Evolutionary conservation across 352 stramenopile species (phyloP).

Genomic region (Aphanomyces euteiches): DNA sequence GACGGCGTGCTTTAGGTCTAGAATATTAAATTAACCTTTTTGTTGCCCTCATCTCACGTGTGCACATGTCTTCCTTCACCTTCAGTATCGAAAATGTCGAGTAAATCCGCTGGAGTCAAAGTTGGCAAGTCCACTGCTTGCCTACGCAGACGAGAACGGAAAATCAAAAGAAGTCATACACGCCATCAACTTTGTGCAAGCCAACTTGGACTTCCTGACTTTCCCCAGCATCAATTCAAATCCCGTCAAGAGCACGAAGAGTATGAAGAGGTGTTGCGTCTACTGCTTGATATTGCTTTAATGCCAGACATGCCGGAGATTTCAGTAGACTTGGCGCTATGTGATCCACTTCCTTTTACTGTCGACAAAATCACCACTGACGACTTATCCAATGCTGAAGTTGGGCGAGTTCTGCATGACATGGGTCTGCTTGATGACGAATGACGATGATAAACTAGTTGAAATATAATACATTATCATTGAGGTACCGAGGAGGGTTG

Average conservation of each 20-base stretch:
- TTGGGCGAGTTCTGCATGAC: neutral
- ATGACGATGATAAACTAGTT: neutral
- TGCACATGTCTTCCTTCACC: neutral
- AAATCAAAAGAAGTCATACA: no score
- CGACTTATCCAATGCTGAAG: no score
- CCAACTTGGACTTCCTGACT: no score
- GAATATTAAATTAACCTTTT: constrained; percentile 3
- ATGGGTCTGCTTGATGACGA: neutral
- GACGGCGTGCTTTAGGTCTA: neutral
- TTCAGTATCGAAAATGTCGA: neutral
- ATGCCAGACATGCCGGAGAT: neutral
- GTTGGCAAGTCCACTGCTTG: neutral
- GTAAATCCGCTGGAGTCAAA: neutral
- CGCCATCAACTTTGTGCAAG: no score
- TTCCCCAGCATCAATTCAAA: no score
- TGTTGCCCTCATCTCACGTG: neutral
- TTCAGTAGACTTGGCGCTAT: neutral
- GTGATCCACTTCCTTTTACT: neutral
- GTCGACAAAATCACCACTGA: no score
- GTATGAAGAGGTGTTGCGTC: neutral
- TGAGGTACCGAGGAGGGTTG: constrained; percentile 3
- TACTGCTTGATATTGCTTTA: neutral
- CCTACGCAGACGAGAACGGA: neutral
- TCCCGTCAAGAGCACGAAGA: no score
- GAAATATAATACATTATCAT: constrained; percentile 4